These are phyloP conservation scores for Flaveria linearis DNA, from an alignment of 129 eudicot genomes.

Conservation along the genomic window DNA sequence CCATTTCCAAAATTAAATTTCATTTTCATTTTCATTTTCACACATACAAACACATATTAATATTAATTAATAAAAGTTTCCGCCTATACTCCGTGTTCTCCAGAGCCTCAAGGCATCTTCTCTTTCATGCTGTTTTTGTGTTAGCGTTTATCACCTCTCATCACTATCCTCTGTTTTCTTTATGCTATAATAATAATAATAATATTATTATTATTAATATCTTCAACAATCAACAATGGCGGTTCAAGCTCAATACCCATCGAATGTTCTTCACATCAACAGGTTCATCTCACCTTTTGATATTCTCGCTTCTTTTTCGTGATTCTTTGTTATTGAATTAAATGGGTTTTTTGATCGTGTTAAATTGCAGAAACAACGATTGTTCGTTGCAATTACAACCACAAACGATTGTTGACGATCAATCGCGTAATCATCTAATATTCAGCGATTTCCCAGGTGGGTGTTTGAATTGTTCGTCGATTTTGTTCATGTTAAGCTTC, in stretches of 20 bases:
- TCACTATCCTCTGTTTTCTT: constrained; percentile 9
- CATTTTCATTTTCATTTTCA: not conserved
- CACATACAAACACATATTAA: constrained; percentile 4
- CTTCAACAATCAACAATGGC: constrained; percentile 43
- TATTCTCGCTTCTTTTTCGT: not conserved
- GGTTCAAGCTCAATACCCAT: constrained; percentile 80
- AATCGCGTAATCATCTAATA: constrained; percentile 39
- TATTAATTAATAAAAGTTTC: constrained; percentile 28
- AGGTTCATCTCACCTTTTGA: constrained; percentile 34
- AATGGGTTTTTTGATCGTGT: too few relatives aligned
- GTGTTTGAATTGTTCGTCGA: not conserved
- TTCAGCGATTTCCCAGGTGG: constrained; percentile 46
- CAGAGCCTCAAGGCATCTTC: constrained; percentile 39
- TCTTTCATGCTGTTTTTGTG: constrained; percentile 62
- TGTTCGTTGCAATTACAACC: constrained; percentile 51
- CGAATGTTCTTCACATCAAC: constrained; percentile 53
- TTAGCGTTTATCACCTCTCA: constrained; percentile 47
- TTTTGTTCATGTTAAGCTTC: not conserved
- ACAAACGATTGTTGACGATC: constrained; percentile 42
- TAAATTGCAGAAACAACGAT: constrained; percentile 33
- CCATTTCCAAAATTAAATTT: constrained; percentile 3
- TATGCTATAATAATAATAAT: constrained; percentile 2
- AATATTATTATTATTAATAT: not conserved
- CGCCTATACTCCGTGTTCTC: constrained; percentile 38
- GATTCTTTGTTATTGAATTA: not conserved